These are phyloP conservation scores for Bipolaris bicolor DNA, from an alignment of 2,329 filamentous ascomycete genomes.

Conservation along the genomic window DNA sequence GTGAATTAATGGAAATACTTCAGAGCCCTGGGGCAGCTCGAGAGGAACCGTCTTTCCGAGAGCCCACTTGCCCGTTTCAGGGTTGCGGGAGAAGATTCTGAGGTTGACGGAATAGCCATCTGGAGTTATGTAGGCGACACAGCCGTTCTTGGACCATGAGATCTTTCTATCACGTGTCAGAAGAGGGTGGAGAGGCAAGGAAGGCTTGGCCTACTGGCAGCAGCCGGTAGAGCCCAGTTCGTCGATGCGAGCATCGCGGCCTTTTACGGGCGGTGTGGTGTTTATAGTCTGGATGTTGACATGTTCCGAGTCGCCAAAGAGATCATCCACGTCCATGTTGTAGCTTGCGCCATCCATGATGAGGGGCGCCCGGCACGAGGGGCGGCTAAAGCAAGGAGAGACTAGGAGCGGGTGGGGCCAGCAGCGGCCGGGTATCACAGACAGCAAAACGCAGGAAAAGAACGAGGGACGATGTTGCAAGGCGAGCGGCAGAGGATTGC, in stretches of 20 bases:
- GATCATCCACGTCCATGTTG: slow-evolving; percentile 52
- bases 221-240: slow-evolving; percentile 78
- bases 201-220: slow-evolving; percentile 72
- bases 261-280: slow-evolving; percentile 64
- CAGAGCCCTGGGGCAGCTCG: slow-evolving; percentile 66
- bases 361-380: slow-evolving; percentile 6
- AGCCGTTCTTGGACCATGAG: slow-evolving; percentile 86
- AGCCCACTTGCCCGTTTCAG: slow-evolving; percentile 74
- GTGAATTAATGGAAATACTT: slow-evolving; percentile 74
- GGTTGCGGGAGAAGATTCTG: slow-evolving; percentile 72
- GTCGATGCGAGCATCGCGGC: slow-evolving; percentile 74
- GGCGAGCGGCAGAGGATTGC: slow-evolving; percentile 5
- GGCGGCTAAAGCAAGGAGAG: slow-evolving; percentile 4
- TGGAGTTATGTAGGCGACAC: slow-evolving; percentile 78
- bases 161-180: slow-evolving; percentile 64
- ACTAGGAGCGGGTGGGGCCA: slow-evolving; percentile 2
- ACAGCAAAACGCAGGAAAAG: slow-evolving; percentile 18
- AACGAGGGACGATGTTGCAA: neutral
- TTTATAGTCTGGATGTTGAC: slow-evolving; percentile 64
- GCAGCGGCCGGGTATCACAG: slow-evolving; percentile 31
- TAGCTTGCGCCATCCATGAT: slow-evolving; percentile 58
- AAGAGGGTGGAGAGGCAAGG: neutral
- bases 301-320: slow-evolving; percentile 61
- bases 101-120: slow-evolving; percentile 75
- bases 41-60: slow-evolving; percentile 74